Evolutionary conservation across 176 grass and related monocot species (phyloP).

Genomic region (Hordeum vulgare): DNA sequence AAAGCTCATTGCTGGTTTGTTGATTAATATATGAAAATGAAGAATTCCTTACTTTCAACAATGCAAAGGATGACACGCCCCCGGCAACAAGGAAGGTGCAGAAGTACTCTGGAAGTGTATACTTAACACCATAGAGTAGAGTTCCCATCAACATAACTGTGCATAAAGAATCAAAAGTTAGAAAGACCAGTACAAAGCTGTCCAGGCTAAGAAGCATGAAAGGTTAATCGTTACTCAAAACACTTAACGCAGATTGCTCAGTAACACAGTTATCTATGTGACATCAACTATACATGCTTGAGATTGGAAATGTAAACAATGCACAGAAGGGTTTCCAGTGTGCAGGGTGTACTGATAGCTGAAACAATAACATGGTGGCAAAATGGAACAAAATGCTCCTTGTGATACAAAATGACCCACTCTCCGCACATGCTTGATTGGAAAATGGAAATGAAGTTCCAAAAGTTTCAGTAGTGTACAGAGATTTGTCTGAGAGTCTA

Average conservation of each 20-base stretch:
- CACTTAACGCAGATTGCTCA: not conserved
- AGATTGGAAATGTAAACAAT: not conserved
- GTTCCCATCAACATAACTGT: constrained; percentile 97
- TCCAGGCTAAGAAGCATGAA: not conserved
- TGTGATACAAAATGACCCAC: not conserved
- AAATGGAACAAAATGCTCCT: not conserved
- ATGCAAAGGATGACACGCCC: constrained; percentile 88
- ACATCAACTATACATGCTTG: not conserved
- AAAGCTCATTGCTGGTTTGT: not conserved
- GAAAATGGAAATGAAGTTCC: not conserved
- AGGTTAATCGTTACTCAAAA: not conserved
- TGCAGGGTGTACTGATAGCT: not conserved
- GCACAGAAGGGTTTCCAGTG: not conserved
- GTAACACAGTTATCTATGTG: not conserved
- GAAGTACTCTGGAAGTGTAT: constrained; percentile 89
- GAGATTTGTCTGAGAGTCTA: not conserved
- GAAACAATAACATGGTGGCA: not conserved
- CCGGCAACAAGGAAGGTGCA: constrained; percentile 94
- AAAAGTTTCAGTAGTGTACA: not conserved
- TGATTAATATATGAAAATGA: constrained; percentile 12
- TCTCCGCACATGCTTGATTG: not conserved
- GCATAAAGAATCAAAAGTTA: constrained; percentile 11
- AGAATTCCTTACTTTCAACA: constrained; percentile 65
- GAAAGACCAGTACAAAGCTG: not conserved
- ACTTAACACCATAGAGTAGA: constrained; percentile 92